phyloP scores from a whole-genome alignment of 1,139 yeast species.

The Kodamaea arcana region DNA sequence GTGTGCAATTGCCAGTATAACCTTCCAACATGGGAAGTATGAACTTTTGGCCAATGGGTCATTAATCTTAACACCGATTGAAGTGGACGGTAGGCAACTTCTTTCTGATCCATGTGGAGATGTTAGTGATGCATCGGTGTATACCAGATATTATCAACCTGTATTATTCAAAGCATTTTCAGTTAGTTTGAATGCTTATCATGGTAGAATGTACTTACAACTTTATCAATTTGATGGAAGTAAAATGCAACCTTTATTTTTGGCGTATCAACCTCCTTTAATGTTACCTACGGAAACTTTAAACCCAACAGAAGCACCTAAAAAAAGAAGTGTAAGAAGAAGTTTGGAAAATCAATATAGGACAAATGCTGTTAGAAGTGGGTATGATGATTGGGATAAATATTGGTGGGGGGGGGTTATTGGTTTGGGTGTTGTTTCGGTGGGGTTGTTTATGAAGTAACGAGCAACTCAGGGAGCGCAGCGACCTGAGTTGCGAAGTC shows the following conservation, averaged over 20 bases:
- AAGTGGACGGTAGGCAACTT: slow-evolving; percentile 89
- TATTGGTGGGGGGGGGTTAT: slow-evolving; percentile 43
- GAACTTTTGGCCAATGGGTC: slow-evolving; percentile 62
- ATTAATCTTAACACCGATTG: slow-evolving; percentile 65
- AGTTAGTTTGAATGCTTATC: slow-evolving; percentile 68
- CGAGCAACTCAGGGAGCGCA: too few relatives aligned
- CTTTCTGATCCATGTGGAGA: slow-evolving; percentile 80
- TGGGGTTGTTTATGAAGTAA: slow-evolving; percentile 13
- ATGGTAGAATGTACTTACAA: slow-evolving; percentile 75
- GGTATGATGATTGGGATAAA: slow-evolving; percentile 42
- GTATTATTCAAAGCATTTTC: slow-evolving; percentile 57
- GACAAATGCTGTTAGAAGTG: slow-evolving; percentile 64
- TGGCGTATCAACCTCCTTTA: slow-evolving; percentile 90
- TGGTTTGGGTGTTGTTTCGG: slow-evolving; percentile 20
- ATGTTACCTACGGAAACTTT: slow-evolving; percentile 92
- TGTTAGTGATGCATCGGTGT: slow-evolving; percentile 48
- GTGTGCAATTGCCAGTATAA: slow-evolving; percentile 79
- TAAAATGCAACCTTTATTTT: slow-evolving; percentile 78
- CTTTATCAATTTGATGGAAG: slow-evolving; percentile 81
- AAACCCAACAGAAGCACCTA: slow-evolving; percentile 67
- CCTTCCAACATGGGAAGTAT: slow-evolving; percentile 87
- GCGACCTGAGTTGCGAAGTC: too few relatives aligned
- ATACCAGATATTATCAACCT: slow-evolving; percentile 67
- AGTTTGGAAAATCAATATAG: slow-evolving; percentile 74
- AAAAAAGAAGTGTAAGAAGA: slow-evolving; percentile 48